Conservation (phyloP, 441 rosid species). For the Arabidopsis hybrid region DNA sequence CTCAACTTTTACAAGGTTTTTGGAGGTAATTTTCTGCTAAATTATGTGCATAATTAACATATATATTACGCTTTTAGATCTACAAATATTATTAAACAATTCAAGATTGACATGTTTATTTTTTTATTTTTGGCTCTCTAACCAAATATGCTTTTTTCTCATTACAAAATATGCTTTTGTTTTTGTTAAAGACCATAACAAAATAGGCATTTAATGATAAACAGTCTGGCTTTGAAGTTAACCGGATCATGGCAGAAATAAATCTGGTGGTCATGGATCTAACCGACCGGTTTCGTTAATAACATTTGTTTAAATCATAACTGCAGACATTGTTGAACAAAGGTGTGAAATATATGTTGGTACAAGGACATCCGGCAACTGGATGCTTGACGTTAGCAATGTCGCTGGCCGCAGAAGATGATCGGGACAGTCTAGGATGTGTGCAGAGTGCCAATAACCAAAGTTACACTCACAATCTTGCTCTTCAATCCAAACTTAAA, state of each 20-base stretch:
- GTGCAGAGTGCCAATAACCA: slow-evolving; percentile 70
- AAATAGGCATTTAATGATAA: no score
- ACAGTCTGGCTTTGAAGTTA: background rate
- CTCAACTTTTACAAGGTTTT: slow-evolving; percentile 48
- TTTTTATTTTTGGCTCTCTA: no score
- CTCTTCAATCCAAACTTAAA: slow-evolving; percentile 51
- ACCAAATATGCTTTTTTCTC: no score
- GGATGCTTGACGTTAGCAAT: slow-evolving; percentile 83
- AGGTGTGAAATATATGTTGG: slow-evolving; percentile 77
- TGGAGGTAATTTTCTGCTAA: slow-evolving; percentile 54
- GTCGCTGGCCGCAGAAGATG: slow-evolving; percentile 60
- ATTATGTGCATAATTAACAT: background rate
- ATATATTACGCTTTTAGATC: no score
- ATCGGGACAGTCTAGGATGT: slow-evolving; percentile 79
- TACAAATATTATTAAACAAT: no score
- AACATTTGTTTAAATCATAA: background rate
- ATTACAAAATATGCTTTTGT: no score
- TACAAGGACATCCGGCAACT: slow-evolving; percentile 76
- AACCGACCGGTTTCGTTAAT: slow-evolving; percentile 20
- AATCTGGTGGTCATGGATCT: background rate
- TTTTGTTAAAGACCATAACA: no score
- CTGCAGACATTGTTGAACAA: slow-evolving; percentile 68
- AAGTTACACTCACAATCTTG: slow-evolving; percentile 57
- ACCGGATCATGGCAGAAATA: background rate
- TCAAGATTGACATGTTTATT: no score